A percentile compares a stretch with the other conserved stretches of the same genome.
Evolutionary conservation across 108 stramenopile genomes (phyloP).

Genomic region (Cyclotella choctawhatcheeana): DNA sequence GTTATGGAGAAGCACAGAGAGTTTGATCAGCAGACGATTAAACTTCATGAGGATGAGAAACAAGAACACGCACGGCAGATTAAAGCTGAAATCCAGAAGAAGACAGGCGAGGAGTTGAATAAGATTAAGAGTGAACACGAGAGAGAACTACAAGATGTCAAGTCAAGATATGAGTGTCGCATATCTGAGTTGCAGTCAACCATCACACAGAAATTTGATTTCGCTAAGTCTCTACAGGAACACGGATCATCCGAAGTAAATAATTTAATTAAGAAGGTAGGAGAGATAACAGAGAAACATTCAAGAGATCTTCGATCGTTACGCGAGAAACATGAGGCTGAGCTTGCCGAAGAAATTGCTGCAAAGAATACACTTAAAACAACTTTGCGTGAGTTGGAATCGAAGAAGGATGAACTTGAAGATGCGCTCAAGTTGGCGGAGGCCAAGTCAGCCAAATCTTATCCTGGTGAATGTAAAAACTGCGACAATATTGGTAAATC

Average conservation of each 20-base stretch:
- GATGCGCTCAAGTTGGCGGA: conserved; percentile 15
- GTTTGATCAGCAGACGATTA: conserved; percentile 12
- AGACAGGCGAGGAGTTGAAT: not conserved
- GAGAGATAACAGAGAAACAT: conserved; percentile 12
- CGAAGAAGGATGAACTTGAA: conserved; percentile 14
- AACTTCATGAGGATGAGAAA: conserved; percentile 16
- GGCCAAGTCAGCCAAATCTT: not conserved
- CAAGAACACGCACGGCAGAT: conserved; percentile 8
- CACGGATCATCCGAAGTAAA: not conserved
- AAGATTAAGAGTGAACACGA: not conserved
- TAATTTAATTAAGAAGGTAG: conserved; percentile 7
- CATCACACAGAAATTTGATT: not conserved
- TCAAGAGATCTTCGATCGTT: not conserved
- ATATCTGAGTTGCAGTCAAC: conserved; percentile 1
- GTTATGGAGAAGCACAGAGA: conserved; percentile 14
- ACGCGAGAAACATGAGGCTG: conserved; percentile 9
- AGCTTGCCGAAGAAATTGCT: conserved; percentile 5
- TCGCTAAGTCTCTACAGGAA: not conserved
- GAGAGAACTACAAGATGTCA: not conserved
- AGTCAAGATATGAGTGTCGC: conserved; percentile 2
- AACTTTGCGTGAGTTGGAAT: conserved; percentile 10
- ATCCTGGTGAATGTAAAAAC: not conserved
- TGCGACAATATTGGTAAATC: conserved; percentile 6
- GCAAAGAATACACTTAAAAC: not conserved
- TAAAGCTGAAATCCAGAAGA: not conserved